Base-by-base conservation (phyloP, 768 basidiomycete genomes). In the Rhizopogon rudus region DNA sequence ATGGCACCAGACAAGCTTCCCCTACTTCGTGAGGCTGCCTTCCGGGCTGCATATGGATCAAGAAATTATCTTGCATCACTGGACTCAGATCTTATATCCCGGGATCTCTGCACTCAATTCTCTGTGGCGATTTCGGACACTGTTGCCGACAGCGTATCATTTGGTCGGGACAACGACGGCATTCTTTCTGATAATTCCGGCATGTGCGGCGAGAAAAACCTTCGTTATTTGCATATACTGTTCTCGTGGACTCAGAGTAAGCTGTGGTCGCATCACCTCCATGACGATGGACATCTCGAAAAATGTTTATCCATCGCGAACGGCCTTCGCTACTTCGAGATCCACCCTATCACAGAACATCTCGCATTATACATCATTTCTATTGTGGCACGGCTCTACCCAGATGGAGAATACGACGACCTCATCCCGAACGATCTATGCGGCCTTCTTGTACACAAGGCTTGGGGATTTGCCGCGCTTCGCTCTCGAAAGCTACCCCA, bases 191-290 rank as follows among this genome's bases (percentile, higher is more conserved):
- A 35, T 9, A 5, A 53, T 25, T 25, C 43, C 33, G 12, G 28
- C 14, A 40, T 37, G 40, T 57, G 35, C 5, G 53, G 54, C 25
- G 41, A 43, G 44, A 35, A 51, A 40, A 54, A 57, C 22, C 22
- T 55, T 40, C 35, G 46, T 31, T 55, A 57, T 44, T 25, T 57
- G 44, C 54, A 57, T 16, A 55, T 57, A 20, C 20, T 57, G 37
- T 37, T 55, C 22, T 39, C 45, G 17, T 49, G 54, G 29, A 41
- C 56, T 48, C 44, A 40, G 25, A 48, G 31, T 40, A 6, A 40
- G 6, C 55, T 35, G 8, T 57, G 57, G 57, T 39, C 29, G 20
- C 33, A 39, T 20, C 54, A 56, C 10, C 31, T 57, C 12, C 25
- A 33, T 48, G 50, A 49, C 20, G 40, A 29, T 28, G 54, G 54